Evolutionary conservation across 2,329 filamentous ascomycete genomes (phyloP), one percentile per base, ranked within the genome.

Genomic region (Penicillium sp.): DNA sequence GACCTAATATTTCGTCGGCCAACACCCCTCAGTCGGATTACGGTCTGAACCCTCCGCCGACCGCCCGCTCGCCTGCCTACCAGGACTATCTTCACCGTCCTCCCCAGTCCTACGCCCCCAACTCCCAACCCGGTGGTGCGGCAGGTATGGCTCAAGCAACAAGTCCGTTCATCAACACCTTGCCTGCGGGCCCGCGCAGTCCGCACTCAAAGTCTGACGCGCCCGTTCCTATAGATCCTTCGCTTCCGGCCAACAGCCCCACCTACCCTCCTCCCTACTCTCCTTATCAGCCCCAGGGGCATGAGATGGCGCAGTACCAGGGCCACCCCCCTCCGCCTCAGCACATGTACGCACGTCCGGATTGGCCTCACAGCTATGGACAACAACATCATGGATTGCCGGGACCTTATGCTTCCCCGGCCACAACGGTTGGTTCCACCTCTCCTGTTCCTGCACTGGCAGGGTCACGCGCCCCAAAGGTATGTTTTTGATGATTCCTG

Each of bases 141-240:
- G 89, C 86, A 87, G 89, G 88, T 87, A 97, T 97, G 92, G 91
- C 92, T 86, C 92, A 96, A 91, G 86, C 91, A 88, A 91, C 91
- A 89, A 96, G 92, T 96, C 90, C 91, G 92, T 96, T 91, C 80
- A 85, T 31, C 49, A 51, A 51, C 39, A 51, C 91, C 53, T 89
- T 87, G 58, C 55, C 60, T 61, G 34, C 60, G 39, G 53, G 50
- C 44, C 54, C 48, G 57, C 88, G 87, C 81, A 83, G 85, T 81
- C 70, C 74, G 70, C 75, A 70, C 68, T 84, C 88, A 80, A 92
- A 91, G 79, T 95, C 92, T 96, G 90, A 96, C 91, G 85, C 84
- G 85, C 88, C 91, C 87, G 87, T 95, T 82, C 91, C 91, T 88
- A 92, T 96, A 97, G 93, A 97, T 95, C 92, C 92, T 72, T 95